Evolutionary conservation across 352 stramenopile species (phyloP).

Genomic region (Hyaloperonospora brassicae): DNA sequence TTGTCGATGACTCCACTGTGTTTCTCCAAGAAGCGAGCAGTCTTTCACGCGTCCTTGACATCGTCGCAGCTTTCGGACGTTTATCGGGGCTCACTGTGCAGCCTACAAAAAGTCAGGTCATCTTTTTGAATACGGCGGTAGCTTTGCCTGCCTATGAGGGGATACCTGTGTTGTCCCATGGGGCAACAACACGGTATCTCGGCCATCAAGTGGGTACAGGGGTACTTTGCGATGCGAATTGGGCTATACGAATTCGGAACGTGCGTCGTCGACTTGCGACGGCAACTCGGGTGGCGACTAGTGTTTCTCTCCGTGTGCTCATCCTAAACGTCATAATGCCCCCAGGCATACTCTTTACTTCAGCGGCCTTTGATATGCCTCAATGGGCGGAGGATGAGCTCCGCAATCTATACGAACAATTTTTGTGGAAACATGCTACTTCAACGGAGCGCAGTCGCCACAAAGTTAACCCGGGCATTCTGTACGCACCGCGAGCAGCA

Average conservation of each 20-base stretch:
- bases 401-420: no score
- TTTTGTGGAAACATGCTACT: not conserved
- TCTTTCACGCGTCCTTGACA: no score
- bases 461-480: no score
- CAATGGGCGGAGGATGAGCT: not conserved
- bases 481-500: no score
- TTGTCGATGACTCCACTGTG: no score
- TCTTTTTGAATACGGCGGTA: not conserved
- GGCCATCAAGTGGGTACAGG: not conserved
- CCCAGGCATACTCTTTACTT: not conserved
- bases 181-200: not conserved
- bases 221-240: not conserved
- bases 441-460: not conserved
- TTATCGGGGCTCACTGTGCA: not conserved
- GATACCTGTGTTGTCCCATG: not conserved
- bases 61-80: no score
- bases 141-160: not conserved
- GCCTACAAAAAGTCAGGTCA: not conserved
- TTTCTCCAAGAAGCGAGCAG: no score
- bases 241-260: not conserved
- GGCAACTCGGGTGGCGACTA: not conserved
- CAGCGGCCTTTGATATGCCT: not conserved
- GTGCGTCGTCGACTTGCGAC: not conserved
- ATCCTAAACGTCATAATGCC: not conserved
- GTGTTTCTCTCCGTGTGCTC: not conserved